Evolutionary conservation across 257 asterid genomes (phyloP), one percentile per base, ranked within the genome.

Genomic region (Solanum microdontum): DNA sequence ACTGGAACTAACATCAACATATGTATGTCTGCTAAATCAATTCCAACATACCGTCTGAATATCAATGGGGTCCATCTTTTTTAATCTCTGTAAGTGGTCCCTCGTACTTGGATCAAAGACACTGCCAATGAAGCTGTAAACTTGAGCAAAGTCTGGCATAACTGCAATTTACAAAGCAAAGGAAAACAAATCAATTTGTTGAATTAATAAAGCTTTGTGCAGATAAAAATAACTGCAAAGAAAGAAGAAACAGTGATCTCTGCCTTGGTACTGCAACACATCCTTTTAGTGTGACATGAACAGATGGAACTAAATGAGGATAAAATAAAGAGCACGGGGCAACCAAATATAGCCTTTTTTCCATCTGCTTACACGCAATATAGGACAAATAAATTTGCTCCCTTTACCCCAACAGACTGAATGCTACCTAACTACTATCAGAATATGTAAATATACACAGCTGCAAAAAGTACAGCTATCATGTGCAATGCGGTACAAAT

Each of bases 71-170:
- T 94, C 97, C 98, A 96, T 92, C 87, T 83, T 90, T 88, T 89
- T 89, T 23, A 96, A 91, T 37, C 92, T 94, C 86, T 87, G 91
- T 90, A 96, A 51, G 91, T 96, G 98, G 88, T 90, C 91, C 70
- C 90, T 87, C 10, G 89, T 80, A 77, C 34, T 85, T 66, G 97
- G 94, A 86, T 97, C 99, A 87, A 96, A 94, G 88, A 96, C 93
- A 48, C 95, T 90, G 86, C 94, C 94, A 51, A 92, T 89, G 90
- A 87, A 92, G 45, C 92, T 85, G 88, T 96, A 96, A 74, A 96
- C 98, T 91, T 94, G 92, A 88, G 97, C 90, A 88, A 96, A 96
- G 90, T 96, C 98, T 13, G 98, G 98, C 88, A 88, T 89, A 28
- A 87, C 98, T 95, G 94, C 92, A 89, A n/a, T 33, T 79, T 72